Evolutionary conservation across 2,329 filamentous ascomycete species (phyloP), one percentile per base, ranked within the genome.

Genomic region (Myriosclerotinia scirpicola): DNA sequence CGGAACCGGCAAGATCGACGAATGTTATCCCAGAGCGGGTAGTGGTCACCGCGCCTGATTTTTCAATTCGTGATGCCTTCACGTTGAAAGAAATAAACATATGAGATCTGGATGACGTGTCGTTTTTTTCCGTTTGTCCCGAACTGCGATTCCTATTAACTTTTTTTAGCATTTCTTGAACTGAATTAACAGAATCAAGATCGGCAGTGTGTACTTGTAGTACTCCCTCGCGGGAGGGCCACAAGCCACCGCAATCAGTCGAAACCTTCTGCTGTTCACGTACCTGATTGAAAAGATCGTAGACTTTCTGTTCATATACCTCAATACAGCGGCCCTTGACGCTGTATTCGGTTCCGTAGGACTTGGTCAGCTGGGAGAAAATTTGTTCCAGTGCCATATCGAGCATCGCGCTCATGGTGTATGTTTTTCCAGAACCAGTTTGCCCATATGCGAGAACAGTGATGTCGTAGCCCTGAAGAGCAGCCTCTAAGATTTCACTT

Each of bases 391-490:
- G 94, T 4, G 95, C 93, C 9, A 90, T 87, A 1, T 95, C 94
- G 67, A 99, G 98, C 90, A 99, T 97, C 0, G 89, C 90, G 9
- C 91, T 95, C 95, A 99, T 99, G 6, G 95, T 98, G 76, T 90
- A 91, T 0, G 95, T 99, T 82, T 99, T 99, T 67, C 95, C 95
- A 20, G 93, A 95, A 5, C 95, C 95, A 0, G 95, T 99, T 78
- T 99, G 95, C 54, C 95, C 95, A 76, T 99, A 99, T 76, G 93
- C 97, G 80, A 99, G 97, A 70, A 99, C 97, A 78, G 94, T 98
- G 59, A 99, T 95, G 73, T 98, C 98, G 81, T 97, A 99, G 1
- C 95, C 95, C 75, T 99, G 95, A 48, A 98, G 83, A 0, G 95
- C 95, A 72, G 92, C 96, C 78, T 99, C 95, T 0, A 99, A 93